phyloP scores from a whole-genome alignment of 129 eudicot genomes.

The Escallonia rubra region DNA sequence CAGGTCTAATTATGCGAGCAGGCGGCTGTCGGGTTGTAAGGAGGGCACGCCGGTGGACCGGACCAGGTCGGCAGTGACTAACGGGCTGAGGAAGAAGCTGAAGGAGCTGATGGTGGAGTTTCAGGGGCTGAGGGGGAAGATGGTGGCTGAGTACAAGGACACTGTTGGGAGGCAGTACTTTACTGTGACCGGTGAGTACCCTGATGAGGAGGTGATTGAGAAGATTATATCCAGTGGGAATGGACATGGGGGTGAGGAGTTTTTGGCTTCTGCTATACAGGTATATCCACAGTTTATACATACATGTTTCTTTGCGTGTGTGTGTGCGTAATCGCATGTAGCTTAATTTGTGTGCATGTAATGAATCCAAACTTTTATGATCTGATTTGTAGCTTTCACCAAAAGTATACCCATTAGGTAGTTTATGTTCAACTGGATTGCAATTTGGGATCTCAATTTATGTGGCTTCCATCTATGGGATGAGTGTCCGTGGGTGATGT shows the following conservation, averaged over 20 bases:
- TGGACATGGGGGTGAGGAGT: constrained; percentile 70
- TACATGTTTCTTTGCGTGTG: no score
- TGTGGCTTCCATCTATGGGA: no score
- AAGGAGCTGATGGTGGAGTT: constrained; percentile 94
- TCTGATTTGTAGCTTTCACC: no score
- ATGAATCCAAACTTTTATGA: no score
- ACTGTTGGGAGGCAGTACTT: constrained; percentile 76
- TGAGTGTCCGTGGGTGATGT: no score
- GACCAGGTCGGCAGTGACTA: constrained; percentile 73
- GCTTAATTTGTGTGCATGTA: no score
- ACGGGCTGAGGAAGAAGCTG: constrained; percentile 85
- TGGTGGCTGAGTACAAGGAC: constrained; percentile 88
- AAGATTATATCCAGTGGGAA: constrained; percentile 57
- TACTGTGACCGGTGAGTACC: constrained; percentile 79
- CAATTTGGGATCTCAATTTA: no score
- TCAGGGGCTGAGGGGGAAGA: constrained; percentile 73
- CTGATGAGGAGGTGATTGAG: constrained; percentile 71
- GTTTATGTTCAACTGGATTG: no score
- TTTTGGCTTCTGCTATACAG: constrained; percentile 74
- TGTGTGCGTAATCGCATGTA: no score
- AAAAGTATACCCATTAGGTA: no score
- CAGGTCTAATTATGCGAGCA: constrained; percentile 46
- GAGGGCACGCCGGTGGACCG: constrained; percentile 73
- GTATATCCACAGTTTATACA: constrained; percentile 19
- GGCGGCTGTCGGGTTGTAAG: constrained; percentile 71